These are phyloP conservation scores for Stenogyne calaminthoides DNA, from an alignment of 305 asterid genomes.

Conservation along the genomic window DNA sequence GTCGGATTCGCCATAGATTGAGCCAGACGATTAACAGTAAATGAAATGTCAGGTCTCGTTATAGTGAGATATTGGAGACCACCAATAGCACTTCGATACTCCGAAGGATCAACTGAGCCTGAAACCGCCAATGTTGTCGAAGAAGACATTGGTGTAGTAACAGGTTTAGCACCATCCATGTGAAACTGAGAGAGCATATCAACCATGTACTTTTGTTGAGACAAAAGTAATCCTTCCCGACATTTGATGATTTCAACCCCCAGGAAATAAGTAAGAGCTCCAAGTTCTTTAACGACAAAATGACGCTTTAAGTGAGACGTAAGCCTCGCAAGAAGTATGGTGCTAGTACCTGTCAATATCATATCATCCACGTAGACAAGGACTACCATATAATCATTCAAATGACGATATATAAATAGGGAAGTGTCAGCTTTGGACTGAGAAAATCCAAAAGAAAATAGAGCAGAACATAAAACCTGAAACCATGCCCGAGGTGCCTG, in stretches of 20 bases:
- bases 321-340: not conserved
- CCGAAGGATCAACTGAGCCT: not conserved
- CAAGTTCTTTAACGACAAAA: not conserved
- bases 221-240: not conserved
- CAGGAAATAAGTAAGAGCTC: not conserved
- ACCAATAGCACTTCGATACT: too few relatives aligned
- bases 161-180: not conserved
- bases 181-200: not conserved
- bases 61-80: too few relatives aligned
- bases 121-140: not conserved
- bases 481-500: not conserved
- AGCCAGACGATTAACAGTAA: too few relatives aligned
- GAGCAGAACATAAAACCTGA: not conserved
- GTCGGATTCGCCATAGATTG: not conserved
- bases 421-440: not conserved
- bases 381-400: not conserved
- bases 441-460: not conserved
- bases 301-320: not conserved
- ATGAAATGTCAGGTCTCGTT: too few relatives aligned
- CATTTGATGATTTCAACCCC: not conserved
- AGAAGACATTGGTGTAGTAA: not conserved
- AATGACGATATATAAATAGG: not conserved
- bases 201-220: not conserved
- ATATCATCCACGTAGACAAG: not conserved
- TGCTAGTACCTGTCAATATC: too few relatives aligned